Evolutionary conservation across 352 stramenopile species (phyloP).

Genomic region (Halophytophthora batemanensis): DNA sequence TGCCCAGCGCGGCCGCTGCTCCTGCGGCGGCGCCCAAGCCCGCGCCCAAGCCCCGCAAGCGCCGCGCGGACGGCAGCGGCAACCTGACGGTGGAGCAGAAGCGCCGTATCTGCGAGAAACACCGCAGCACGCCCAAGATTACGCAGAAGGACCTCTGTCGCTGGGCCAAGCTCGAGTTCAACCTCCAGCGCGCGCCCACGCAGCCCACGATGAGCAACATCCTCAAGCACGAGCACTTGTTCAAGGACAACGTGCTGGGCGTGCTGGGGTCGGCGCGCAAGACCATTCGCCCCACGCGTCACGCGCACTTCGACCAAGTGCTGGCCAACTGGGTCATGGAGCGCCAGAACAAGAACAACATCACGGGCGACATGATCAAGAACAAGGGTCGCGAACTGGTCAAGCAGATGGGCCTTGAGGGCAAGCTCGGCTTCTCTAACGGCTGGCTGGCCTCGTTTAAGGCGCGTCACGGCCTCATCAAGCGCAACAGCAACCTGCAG

Average conservation of each 20-base stretch:
- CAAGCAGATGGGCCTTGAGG: constrained; percentile 81
- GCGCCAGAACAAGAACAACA: constrained; percentile 84
- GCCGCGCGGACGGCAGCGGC: constrained; percentile 58
- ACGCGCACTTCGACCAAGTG: constrained; percentile 81
- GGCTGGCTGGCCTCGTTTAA: constrained; percentile 86
- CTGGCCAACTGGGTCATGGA: constrained; percentile 89
- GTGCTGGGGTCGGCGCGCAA: constrained; percentile 77
- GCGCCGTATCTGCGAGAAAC: constrained; percentile 86
- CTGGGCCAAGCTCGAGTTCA: constrained; percentile 89
- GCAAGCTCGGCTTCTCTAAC: constrained; percentile 84
- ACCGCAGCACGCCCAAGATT: constrained; percentile 83
- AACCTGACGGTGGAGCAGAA: constrained; percentile 88
- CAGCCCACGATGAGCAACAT: constrained; percentile 83
- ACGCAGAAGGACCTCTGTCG: constrained; percentile 87
- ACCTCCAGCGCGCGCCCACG: constrained; percentile 76
- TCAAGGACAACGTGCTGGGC: constrained; percentile 81
- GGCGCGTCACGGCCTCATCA: constrained; percentile 77
- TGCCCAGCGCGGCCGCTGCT: neutral
- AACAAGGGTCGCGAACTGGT: constrained; percentile 75
- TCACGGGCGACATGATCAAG: constrained; percentile 89
- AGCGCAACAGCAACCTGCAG: constrained; percentile 42
- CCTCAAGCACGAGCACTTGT: constrained; percentile 85
- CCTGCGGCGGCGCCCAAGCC: constrained; percentile 3
- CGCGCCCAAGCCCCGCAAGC: constrained; percentile 24
- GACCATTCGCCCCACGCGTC: constrained; percentile 76